These are phyloP conservation scores for Zychaea mexicana DNA, from an alignment of 371 early-diverging fungal genomes.

Conservation along the genomic window DNA sequence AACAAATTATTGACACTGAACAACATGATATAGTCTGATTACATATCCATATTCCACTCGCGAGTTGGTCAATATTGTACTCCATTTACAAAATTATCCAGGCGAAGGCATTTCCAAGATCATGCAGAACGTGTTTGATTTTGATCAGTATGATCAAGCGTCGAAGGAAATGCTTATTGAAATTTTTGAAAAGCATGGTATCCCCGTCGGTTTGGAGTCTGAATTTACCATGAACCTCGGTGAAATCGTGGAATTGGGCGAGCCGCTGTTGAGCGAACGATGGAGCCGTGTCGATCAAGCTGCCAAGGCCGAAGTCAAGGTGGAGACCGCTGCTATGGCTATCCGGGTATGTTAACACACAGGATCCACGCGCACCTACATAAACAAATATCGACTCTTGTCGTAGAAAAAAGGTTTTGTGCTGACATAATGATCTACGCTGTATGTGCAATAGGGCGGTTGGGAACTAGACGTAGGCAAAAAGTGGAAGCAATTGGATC, in stretches of 20 bases:
- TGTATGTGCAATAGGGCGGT: conserved; percentile 35
- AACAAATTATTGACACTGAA: background rate
- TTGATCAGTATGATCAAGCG: conserved; percentile 75
- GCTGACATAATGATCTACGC: background rate
- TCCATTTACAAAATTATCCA: conserved; percentile 76
- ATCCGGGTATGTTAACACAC: conserved; percentile 31
- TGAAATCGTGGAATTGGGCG: conserved; percentile 50
- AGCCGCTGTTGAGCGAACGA: conserved; percentile 59
- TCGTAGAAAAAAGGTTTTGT: background rate
- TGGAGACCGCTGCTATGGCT: conserved; percentile 35
- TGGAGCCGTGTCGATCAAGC: conserved; percentile 54
- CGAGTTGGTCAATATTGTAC: conserved; percentile 81
- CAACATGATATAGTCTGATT: conserved; percentile 40
- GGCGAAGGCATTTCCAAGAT: conserved; percentile 75
- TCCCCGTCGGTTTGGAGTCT: conserved; percentile 76
- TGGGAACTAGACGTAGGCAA: conserved; percentile 64
- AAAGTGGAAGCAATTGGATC: conserved; percentile 64
- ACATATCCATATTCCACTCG: conserved; percentile 88
- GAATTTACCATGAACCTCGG: conserved; percentile 71
- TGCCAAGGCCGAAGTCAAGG: conserved; percentile 11
- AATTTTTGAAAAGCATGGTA: conserved; percentile 77
- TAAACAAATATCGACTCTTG: background rate
- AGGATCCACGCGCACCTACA: background rate
- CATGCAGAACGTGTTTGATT: conserved; percentile 84
- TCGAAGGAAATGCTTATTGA: conserved; percentile 71